Base-by-base conservation (phyloP, 805 yeast species). In the Myxozyma geophila region DNA sequence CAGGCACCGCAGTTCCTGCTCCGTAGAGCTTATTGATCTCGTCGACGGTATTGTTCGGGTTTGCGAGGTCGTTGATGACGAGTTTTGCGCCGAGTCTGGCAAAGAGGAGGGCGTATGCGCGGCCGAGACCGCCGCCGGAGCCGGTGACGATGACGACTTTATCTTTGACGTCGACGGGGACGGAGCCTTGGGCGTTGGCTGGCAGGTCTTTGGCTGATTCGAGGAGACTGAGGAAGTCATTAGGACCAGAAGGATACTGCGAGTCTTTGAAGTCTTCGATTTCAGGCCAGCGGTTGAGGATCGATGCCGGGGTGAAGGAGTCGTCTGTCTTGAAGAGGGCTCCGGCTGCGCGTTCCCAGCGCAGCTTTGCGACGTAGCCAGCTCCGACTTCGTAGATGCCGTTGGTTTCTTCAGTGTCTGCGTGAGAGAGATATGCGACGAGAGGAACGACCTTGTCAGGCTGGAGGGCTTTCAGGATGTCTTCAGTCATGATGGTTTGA, bases 311-410 rank as follows among this genome's bases (percentile, higher is more conserved):
- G 5, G 97, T 90, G 70, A 89, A 88, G 23, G 85, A 71, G 40
- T 82, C 81, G 73, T 87, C 91, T 43, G 96, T 89, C 75, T 87
- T 89, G 80, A 93, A 88, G 67, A 87, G 80, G 63, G 85, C 89
- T 70, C 98, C 99, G 17, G 89, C 84, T 36, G 93, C 86, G 75
- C 98, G 85, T 78, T 93, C 93, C 98, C 98, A 93, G 74, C 97
- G 85, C 66, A 93, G 87, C 77, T 91, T 96, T 47, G 92, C 90
- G 76, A 83, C 90, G 75, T 87, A 89, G 0, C 98, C 98, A 49
- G 96, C 98, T 37, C 98, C 99, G 68, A 90, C 87, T 79, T 93
- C 98, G 77, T 84, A 93, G 59, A 88, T 87, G 49, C 92, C 85
- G 67, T 93, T 91, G 50, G 87, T 83, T 23, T 88, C 84, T 52